Evolutionary conservation across 495 filamentous ascomycete genomes (phyloP), one percentile per base, ranked within the genome.

Genomic region (Penicillium desertorum): DNA sequence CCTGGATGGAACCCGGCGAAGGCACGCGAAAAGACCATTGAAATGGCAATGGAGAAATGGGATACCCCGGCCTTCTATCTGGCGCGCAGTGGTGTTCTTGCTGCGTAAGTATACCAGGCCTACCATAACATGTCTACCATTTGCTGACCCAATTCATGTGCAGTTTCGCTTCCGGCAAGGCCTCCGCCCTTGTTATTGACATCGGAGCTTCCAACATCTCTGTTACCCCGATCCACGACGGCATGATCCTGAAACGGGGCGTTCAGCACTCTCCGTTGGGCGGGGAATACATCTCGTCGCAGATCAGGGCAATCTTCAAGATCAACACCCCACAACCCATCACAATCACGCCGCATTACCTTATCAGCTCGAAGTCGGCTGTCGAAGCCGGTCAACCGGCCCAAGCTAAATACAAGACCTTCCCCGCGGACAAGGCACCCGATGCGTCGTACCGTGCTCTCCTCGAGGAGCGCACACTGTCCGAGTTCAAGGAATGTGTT

Each of bases 401-500:
- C 29, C 86, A 90, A 71, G 88, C 82, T 36, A 82, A 76, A 45
- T 86, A 85, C 72, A 83, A 82, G 51, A 80, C 78, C 17, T 96
- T 91, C 68, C 72, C 79, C 9, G 78, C 79, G 20, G 79, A 78
- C 19, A 76, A 74, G 56, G 81, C 86, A 41, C 88, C 91, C 7
- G 73, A 83, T 48, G 80, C 80, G 5, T 88, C 87, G 30, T 98
- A 90, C 81, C 85, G 88, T 60, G 77, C 77, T 16, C 82, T 91
- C 27, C 83, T 97, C 71, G 95, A 98, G 79, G 95, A 98, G 64
- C 89, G 94, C 44, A 88, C 96, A 14, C 74, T 98, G 22, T 89
- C 88, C 39, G 90, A 96, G 67, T 98, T 97, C 80, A 98, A 98
- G 76, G 95, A 98, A 76, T 93, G 87, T 46, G 91, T 96, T 44